phyloP scores from a whole-genome alignment of 225 moss, liverwort and hornwort genomes.

The Sphagnum contortum region DNA sequence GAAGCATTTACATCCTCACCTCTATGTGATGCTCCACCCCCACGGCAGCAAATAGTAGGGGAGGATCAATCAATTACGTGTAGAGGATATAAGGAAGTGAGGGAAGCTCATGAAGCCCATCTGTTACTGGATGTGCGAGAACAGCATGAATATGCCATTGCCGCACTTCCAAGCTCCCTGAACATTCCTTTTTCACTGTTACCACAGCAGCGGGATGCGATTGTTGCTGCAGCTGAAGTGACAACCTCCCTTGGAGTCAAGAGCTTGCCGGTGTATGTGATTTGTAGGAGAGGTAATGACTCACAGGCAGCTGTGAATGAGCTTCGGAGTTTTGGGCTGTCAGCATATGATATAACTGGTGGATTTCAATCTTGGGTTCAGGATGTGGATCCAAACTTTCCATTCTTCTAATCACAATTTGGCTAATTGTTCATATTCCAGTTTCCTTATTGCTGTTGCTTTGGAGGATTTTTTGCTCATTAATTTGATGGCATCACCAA shows the following conservation, averaged over 20 bases:
- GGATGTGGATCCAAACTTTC: constrained; percentile 56
- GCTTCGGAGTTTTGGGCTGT: constrained; percentile 55
- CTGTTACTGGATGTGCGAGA: constrained; percentile 80
- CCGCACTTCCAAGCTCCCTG: constrained; percentile 59
- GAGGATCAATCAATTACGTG: constrained; percentile 43
- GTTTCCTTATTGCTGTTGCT: no score
- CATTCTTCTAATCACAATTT: constrained; percentile 24
- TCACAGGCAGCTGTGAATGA: constrained; percentile 73
- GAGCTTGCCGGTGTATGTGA: constrained; percentile 51
- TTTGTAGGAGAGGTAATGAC: constrained; percentile 87
- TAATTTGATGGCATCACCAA: no score
- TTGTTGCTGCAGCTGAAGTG: constrained; percentile 17
- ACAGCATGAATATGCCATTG: constrained; percentile 51
- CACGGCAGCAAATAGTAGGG: constrained; percentile 41
- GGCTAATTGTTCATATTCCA: no score
- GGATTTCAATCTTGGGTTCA: constrained; percentile 68
- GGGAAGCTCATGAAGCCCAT: constrained; percentile 31
- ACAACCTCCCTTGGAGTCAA: constrained; percentile 9
- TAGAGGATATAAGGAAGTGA: constrained; percentile 29
- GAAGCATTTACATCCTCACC: constrained; percentile 66
- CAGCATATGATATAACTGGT: constrained; percentile 59
- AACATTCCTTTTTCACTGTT: constrained; percentile 55
- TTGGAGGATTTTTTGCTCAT: no score
- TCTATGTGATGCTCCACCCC: constrained; percentile 64
- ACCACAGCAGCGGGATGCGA: constrained; percentile 17